Conservation (phyloP, 345 rosid genomes). For the Bruguiera gymnorhiza region DNA sequence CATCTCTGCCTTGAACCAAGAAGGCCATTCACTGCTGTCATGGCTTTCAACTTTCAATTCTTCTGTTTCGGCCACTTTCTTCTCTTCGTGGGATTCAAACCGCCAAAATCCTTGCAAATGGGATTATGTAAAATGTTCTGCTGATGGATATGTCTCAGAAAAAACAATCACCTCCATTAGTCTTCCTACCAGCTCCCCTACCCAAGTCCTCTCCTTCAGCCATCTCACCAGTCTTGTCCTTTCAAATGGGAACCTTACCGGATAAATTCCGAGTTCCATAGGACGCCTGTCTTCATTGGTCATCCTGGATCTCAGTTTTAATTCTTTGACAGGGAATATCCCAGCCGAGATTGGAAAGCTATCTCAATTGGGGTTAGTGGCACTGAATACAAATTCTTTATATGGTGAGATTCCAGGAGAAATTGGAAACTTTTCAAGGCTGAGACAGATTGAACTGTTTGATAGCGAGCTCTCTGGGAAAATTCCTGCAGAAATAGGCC, state of each 20-base stretch:
- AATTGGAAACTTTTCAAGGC: constrained; percentile 49
- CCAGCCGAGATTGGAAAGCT: constrained; percentile 50
- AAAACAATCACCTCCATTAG: constrained; percentile 37
- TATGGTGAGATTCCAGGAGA: constrained; percentile 45
- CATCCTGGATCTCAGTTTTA: constrained; percentile 58
- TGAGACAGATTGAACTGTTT: constrained; percentile 46
- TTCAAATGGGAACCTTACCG: constrained; percentile 49
- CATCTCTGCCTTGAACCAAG: constrained; percentile 52
- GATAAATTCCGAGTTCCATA: constrained; percentile 47
- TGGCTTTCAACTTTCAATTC: constrained; percentile 64
- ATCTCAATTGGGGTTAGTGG: constrained; percentile 31
- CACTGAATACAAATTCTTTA: constrained; percentile 48
- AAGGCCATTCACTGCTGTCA: constrained; percentile 64
- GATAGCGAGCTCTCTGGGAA: constrained; percentile 56
- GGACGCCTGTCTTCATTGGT: constrained; percentile 48
- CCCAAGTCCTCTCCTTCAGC: constrained; percentile 39
- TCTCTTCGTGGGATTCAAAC: constrained; percentile 63
- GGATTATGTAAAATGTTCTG: constrained; percentile 52
- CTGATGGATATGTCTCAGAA: constrained; percentile 40
- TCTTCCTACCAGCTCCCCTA: constrained; percentile 47
- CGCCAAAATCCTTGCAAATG: constrained; percentile 61
- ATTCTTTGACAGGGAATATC: constrained; percentile 45
- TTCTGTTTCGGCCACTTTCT: constrained; percentile 43
- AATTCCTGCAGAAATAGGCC: constrained; percentile 52
- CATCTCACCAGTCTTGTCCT: constrained; percentile 47